Evolutionary conservation across 495 filamentous ascomycete species (phyloP).

Genomic region (Aspergillus affinis): DNA sequence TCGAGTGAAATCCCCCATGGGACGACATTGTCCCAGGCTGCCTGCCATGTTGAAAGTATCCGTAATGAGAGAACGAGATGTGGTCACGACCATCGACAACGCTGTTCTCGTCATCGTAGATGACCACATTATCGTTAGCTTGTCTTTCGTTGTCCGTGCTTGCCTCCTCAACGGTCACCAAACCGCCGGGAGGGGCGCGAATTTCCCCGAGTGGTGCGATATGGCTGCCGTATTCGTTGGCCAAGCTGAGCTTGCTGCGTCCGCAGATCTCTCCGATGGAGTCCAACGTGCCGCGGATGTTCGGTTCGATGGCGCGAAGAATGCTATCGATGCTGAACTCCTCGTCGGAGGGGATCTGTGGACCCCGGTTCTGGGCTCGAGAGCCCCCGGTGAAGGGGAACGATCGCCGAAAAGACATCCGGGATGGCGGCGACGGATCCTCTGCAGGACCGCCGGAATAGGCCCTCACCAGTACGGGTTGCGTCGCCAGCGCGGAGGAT

Average conservation of each 20-base stretch:
- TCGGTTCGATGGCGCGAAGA: conserved; percentile 57
- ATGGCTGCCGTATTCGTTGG: conserved; percentile 64
- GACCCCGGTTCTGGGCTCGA: conserved; percentile 17
- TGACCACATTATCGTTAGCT: conserved; percentile 32
- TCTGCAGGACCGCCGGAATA: conserved; percentile 40
- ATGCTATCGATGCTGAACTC: conserved; percentile 63
- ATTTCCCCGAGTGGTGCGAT: conserved; percentile 62
- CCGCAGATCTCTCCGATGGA: conserved; percentile 66
- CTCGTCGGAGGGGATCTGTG: conserved; percentile 46
- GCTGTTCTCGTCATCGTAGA: conserved; percentile 38
- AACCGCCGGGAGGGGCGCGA: conserved; percentile 33
- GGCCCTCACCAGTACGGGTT: conserved; percentile 47
- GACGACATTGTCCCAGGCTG: conserved; percentile 18
- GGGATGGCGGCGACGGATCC: conserved; percentile 16
- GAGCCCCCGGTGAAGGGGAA: conserved; percentile 29
- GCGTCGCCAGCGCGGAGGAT: conserved; percentile 30
- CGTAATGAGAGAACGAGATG: conserved; percentile 33
- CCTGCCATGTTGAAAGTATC: conserved; percentile 33
- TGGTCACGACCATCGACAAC: conserved; percentile 29
- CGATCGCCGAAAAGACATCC: conserved; percentile 38
- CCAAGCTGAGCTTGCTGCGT: conserved; percentile 58
- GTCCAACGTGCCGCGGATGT: conserved; percentile 56
- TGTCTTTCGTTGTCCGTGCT: conserved; percentile 35
- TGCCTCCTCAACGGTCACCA: conserved; percentile 45
- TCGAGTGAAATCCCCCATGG: conserved; percentile 16